Evolutionary conservation across 805 yeast genomes (phyloP).

Genomic region (Debaryomyces tyrocola): DNA sequence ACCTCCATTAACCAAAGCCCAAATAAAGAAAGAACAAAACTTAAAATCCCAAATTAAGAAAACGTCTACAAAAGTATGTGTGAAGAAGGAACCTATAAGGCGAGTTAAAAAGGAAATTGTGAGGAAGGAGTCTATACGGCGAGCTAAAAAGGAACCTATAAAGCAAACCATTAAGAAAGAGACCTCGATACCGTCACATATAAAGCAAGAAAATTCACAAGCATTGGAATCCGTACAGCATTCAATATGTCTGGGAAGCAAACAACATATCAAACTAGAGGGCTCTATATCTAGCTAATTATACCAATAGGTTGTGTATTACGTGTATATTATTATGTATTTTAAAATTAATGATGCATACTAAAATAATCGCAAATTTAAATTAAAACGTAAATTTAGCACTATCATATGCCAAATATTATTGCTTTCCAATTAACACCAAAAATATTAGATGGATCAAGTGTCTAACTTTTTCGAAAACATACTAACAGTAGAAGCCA

Average conservation of each 20-base stretch:
- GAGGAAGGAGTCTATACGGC: neutral
- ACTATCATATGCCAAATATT: too few species aligned
- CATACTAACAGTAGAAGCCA: constrained; percentile 28
- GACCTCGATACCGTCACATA: neutral
- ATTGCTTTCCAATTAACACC: too few species aligned
- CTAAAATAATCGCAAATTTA: neutral
- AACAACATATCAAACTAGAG: too few species aligned
- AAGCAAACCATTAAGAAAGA: neutral
- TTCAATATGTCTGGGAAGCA: too few species aligned
- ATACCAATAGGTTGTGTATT: neutral
- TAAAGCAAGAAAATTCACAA: neutral
- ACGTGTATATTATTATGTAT: neutral
- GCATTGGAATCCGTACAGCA: neutral
- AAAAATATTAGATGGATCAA: constrained; percentile 28
- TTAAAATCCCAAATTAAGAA: constrained; percentile 4
- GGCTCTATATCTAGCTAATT: too few species aligned
- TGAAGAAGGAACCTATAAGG: neutral
- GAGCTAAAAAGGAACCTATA: constrained; percentile 1
- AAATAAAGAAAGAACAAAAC: neutral
- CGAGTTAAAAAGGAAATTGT: constrained; percentile 1
- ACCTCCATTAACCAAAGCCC: constrained; percentile 2
- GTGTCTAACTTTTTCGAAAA: constrained; percentile 38
- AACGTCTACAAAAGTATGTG: neutral
- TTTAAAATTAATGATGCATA: neutral
- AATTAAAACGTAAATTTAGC: neutral